These are phyloP conservation scores for Penicillium sp. DNA, from an alignment of 2,329 filamentous ascomycete genomes.

Conservation along the genomic window DNA sequence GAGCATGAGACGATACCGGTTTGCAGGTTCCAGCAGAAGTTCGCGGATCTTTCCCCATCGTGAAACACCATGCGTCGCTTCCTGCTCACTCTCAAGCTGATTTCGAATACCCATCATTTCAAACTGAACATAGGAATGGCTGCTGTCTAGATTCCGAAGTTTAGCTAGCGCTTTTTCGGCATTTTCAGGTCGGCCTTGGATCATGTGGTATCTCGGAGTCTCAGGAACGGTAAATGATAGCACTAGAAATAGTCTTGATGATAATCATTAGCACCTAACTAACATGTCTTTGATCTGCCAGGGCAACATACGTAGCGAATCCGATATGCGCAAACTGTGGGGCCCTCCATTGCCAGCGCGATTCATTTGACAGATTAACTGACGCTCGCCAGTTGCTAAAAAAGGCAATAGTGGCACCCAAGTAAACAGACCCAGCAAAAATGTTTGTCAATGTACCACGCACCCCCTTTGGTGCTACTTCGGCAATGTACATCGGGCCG, in stretches of 20 bases:
- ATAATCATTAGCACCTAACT: neutral
- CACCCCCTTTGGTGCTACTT: slow-evolving; percentile 7
- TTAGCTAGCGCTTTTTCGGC: slow-evolving; percentile 18
- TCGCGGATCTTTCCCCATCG: slow-evolving; percentile 68
- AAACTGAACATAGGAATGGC: slow-evolving; percentile 53
- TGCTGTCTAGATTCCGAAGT: slow-evolving; percentile 7
- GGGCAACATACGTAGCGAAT: neutral
- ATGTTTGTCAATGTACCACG: slow-evolving; percentile 14
- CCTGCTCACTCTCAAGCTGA: slow-evolving; percentile 68
- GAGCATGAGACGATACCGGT: slow-evolving; percentile 71
- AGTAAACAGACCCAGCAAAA: slow-evolving; percentile 9
- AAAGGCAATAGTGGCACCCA: slow-evolving; percentile 14
- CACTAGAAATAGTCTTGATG: slow-evolving; percentile 45
- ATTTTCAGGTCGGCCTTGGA: slow-evolving; percentile 59
- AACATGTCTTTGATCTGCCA: too few relatives aligned
- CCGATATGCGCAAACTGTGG: neutral
- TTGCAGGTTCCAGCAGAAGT: slow-evolving; percentile 67
- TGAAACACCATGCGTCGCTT: slow-evolving; percentile 66
- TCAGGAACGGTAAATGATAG: slow-evolving; percentile 69
- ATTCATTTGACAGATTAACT: neutral
- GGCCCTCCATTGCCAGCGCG: neutral
- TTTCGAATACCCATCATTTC: slow-evolving; percentile 67
- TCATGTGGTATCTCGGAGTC: slow-evolving; percentile 70
- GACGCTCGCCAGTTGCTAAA: slow-evolving; percentile 13
- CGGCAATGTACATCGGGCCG: slow-evolving; percentile 30